These are phyloP conservation scores for Aspergillus floridensis DNA, from an alignment of 2,329 filamentous ascomycete species.

Conservation along the genomic window DNA sequence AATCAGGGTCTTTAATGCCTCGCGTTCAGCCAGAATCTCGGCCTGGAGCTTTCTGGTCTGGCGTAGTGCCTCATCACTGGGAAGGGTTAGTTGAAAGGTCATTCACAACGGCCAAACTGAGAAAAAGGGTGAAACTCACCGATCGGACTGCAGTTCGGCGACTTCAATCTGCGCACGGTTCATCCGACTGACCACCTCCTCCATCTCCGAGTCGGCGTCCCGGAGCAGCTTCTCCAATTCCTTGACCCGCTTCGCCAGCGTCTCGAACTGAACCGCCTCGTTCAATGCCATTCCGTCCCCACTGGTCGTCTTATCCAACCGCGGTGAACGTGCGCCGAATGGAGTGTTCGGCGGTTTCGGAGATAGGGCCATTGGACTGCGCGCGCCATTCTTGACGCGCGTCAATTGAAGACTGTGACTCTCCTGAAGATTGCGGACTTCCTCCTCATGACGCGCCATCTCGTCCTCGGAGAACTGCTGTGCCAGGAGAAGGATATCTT, in stretches of 20 bases:
- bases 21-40: slow-evolving; percentile 63
- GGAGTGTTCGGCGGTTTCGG: slow-evolving; percentile 63
- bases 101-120: not conserved
- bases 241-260: slow-evolving; percentile 72
- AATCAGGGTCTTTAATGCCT: slow-evolving; percentile 55
- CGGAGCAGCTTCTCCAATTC: slow-evolving; percentile 80
- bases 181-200: slow-evolving; percentile 78
- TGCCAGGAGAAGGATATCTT: slow-evolving; percentile 78
- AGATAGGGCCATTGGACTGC: slow-evolving; percentile 46
- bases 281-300: slow-evolving; percentile 59
- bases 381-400: slow-evolving; percentile 61
- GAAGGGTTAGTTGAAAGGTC: slow-evolving; percentile 19
- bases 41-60: slow-evolving; percentile 68
- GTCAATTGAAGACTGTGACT: slow-evolving; percentile 73
- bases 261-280: slow-evolving; percentile 70
- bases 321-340: slow-evolving; percentile 57
- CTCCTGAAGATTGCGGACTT: slow-evolving; percentile 72
- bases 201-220: slow-evolving; percentile 77
- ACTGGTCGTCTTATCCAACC: slow-evolving; percentile 60
- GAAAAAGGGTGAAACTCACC: slow-evolving; percentile 32
- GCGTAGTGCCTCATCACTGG: slow-evolving; percentile 68
- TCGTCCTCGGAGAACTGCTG: slow-evolving; percentile 85
- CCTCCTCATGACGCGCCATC: slow-evolving; percentile 79
- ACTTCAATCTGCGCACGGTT: slow-evolving; percentile 81
- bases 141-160: slow-evolving; percentile 64